phyloP scores from a whole-genome alignment of 495 filamentous ascomycete genomes.

The Daldinia loculata region DNA sequence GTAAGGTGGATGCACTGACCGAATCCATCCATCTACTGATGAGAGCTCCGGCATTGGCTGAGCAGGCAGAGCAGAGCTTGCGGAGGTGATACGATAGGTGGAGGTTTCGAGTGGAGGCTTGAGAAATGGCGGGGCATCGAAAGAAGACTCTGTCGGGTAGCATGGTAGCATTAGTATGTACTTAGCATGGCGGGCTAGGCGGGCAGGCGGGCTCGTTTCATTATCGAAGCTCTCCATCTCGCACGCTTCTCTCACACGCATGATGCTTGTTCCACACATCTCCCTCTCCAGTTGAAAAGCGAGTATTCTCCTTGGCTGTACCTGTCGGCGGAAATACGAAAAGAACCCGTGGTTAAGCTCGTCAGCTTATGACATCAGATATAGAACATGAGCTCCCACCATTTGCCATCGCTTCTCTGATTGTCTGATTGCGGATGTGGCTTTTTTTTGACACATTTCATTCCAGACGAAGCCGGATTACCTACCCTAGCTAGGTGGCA shows the following conservation, averaged over 20 bases:
- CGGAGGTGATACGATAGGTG: slow-evolving; percentile 38
- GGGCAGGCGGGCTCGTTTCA: slow-evolving; percentile 22
- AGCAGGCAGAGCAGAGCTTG: slow-evolving; percentile 17
- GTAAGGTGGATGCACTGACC: slow-evolving; percentile 41
- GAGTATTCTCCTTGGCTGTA: slow-evolving; percentile 6
- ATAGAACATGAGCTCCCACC: slow-evolving; percentile 31
- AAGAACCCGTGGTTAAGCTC: slow-evolving; percentile 31
- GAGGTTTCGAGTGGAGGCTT: slow-evolving; percentile 27
- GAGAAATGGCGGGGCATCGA: slow-evolving; percentile 37
- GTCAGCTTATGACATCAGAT: slow-evolving; percentile 42
- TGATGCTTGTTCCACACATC: slow-evolving; percentile 18
- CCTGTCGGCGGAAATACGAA: slow-evolving; percentile 28
- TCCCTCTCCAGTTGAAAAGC: slow-evolving; percentile 11
- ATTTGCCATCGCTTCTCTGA: slow-evolving; percentile 13
- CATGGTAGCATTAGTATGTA: slow-evolving; percentile 3
- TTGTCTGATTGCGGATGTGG: slow-evolving; percentile 26
- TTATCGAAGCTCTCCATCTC: slow-evolving; percentile 31
- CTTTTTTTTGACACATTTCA: slow-evolving; percentile 37
- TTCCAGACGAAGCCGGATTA: slow-evolving; percentile 36
- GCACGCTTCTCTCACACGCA: slow-evolving; percentile 33
- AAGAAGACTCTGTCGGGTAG: slow-evolving; percentile 35
- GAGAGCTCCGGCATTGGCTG: slow-evolving; percentile 44
- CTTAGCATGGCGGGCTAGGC: too few relatives aligned
- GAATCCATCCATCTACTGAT: slow-evolving; percentile 16
- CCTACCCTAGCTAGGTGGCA: slow-evolving; percentile 25